Evolutionary conservation across 2,329 filamentous ascomycete genomes (phyloP).

Genomic region (Alternaria sp.): DNA sequence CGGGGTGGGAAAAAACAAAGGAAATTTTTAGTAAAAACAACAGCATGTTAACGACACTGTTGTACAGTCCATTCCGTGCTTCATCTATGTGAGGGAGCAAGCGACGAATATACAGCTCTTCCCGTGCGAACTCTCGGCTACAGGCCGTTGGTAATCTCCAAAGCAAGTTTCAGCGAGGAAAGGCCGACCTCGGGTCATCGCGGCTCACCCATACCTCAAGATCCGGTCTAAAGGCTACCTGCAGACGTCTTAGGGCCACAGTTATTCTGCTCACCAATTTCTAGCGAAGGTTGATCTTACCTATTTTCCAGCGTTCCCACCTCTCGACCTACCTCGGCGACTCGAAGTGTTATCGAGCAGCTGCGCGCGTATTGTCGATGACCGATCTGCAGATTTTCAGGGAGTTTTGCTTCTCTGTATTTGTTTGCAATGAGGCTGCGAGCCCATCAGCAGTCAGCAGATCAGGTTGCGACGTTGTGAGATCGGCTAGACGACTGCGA

Average conservation of each 20-base stretch:
- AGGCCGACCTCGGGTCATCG: conserved; percentile 2
- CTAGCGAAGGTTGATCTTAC: conserved; percentile 4
- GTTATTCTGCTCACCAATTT: background rate
- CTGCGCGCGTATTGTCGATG: background rate
- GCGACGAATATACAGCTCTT: background rate
- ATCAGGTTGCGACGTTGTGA: background rate
- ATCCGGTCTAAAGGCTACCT: conserved; percentile 3
- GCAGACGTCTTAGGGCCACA: background rate
- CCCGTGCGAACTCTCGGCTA: background rate
- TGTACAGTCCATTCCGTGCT: background rate
- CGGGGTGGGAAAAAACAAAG: background rate
- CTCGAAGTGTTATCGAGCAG: background rate
- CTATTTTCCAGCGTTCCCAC: background rate
- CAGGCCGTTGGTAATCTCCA: background rate
- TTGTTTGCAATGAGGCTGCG: background rate
- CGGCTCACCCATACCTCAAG: background rate
- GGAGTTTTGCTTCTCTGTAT: background rate
- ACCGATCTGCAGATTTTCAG: conserved; percentile 1
- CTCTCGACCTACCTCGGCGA: background rate
- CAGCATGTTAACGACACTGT: background rate
- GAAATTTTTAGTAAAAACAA: background rate
- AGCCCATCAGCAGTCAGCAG: background rate
- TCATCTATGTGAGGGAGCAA: background rate
- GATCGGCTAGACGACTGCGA: background rate
- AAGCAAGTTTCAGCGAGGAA: background rate